Evolutionary conservation across 306 rosid species (phyloP).

Genomic region (Lotus japonicus): DNA sequence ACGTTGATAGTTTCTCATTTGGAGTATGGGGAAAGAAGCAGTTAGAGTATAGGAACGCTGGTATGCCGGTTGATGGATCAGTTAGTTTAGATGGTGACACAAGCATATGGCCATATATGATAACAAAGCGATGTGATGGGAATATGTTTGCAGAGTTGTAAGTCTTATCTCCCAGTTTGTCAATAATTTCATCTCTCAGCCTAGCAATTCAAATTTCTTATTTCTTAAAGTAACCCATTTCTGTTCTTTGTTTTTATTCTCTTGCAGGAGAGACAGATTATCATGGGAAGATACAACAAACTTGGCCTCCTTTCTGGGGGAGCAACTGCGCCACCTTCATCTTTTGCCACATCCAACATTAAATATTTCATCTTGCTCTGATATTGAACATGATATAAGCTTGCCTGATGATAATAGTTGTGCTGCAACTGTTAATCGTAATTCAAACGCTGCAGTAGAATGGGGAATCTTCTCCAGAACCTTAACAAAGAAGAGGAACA

Average conservation of each 20-base stretch:
- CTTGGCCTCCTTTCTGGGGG: constrained; percentile 84
- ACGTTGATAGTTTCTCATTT: constrained; percentile 46
- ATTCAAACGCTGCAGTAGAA: constrained; percentile 48
- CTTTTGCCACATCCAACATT: constrained; percentile 75
- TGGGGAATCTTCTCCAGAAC: constrained; percentile 63
- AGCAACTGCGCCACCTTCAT: constrained; percentile 72
- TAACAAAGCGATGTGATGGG: constrained; percentile 73
- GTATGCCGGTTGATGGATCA: constrained; percentile 22
- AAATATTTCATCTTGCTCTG: constrained; percentile 29
- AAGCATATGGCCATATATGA: constrained; percentile 77
- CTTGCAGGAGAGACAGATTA: constrained; percentile 70
- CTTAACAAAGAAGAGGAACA: constrained; percentile 62
- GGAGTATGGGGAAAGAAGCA: constrained; percentile 77
- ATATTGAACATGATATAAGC: constrained; percentile 29
- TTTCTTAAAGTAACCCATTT: neutral
- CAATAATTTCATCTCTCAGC: neutral
- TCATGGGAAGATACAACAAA: constrained; percentile 54
- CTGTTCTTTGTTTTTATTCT: constrained; percentile 10
- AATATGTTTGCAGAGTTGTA: constrained; percentile 81
- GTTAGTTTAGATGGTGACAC: constrained; percentile 28
- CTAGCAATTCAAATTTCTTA: constrained; percentile 12
- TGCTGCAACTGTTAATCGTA: constrained; percentile 31
- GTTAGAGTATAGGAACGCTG: constrained; percentile 63
- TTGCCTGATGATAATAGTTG: constrained; percentile 22
- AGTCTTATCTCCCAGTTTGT: constrained; percentile 27